Evolutionary conservation across 1,284 basidiomycete genomes (phyloP), one percentile per base, ranked within the genome.

Genomic region (Cerioporus squamosus): DNA sequence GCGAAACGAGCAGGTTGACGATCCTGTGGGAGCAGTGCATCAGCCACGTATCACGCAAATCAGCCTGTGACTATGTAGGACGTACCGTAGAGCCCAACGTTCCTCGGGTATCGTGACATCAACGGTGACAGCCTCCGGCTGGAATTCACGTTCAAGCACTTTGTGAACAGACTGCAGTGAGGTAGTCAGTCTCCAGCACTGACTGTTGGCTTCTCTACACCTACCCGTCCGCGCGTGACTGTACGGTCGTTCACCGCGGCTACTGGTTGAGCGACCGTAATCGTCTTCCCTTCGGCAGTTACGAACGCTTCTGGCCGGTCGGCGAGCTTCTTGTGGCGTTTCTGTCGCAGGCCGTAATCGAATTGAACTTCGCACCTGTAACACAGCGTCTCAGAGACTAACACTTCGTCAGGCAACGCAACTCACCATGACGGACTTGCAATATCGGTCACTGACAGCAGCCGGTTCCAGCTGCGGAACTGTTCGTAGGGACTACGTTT

Each of bases 341-440:
- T 75, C 62, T 86, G 84, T 24, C 82, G 81, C 26, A 91, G 75
- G 2, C 87, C 83, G 66, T 93, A 93, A 61, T 91, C 88, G 68
- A 83, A 87, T 69, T 94, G 91, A 54, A 94, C 78, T 67, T 91
- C 89, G 67, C 89, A 91, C 88, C 88, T 91, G 45, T 15, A 42
- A 4, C 23, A 33, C 17, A 9, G 3, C 3, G 45, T 2, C 31
- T 10, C 12, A 40, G 43, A 20, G 2, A 18, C 10, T 7, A 54
- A 45, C 51, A n/a, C 15, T 7, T n/a, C 48, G 40, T 51, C 33
- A 60, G 48, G 24, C 2, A 40, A 12, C 39, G 33, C 20, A 36
- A 47, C 79, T 55, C 71, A 87, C 88, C 88, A 90, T 3, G 78
- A 68, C 1, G 81, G 79, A 3, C 74, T 76, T 0, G 78, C 77